Evolutionary conservation across 257 asterid genomes (phyloP), one percentile per base, ranked within the genome.

Genomic region (Penstemon newberryi): DNA sequence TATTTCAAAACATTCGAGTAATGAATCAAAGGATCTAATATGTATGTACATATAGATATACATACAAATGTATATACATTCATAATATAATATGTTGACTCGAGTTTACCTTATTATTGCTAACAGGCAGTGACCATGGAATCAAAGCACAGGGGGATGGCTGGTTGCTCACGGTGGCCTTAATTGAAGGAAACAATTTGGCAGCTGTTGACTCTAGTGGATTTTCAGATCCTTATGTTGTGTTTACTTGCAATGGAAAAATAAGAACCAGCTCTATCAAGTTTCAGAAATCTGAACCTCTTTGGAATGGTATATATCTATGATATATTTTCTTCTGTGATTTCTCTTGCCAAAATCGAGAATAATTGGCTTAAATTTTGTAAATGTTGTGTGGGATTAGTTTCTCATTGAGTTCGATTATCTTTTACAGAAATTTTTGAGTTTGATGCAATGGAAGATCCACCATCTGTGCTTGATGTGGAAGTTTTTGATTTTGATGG

Each of bases 371-470:
- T 40, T 12, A 4, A 46, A 60, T 40, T 6, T 10, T 12, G 9
- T n/a, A 5, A 12, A 19, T 25, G 33, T 2, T 25, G 33, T 1
- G 33, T 25, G 33, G 38, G 65, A 51, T 76, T 73, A 33, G 67
- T 42, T 63, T 75, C 46, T 62, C 60, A 47, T 66, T 55, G 66
- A 50, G 66, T 37, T 69, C 36, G 7, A 57, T 68, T 78, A 72
- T 63, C 36, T 59, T 65, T 47, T 82, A 87, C 95, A 94, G 97
- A 94, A 78, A 89, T 94, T 72, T 94, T 91, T 75, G 99, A 90
- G 72, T 90, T 94, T 80, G 99, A 94, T 87, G 99, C 99, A 49
- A 89, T 94, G 99, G 96, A 90, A 39, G 97, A 94, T 13, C 96
- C 97, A 53, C 99, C 99, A 45, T 94, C 99, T 4, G 92, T 89